These are phyloP conservation scores for Phanerochaete sordida DNA, from an alignment of 768 basidiomycete species.

Conservation along the genomic window DNA sequence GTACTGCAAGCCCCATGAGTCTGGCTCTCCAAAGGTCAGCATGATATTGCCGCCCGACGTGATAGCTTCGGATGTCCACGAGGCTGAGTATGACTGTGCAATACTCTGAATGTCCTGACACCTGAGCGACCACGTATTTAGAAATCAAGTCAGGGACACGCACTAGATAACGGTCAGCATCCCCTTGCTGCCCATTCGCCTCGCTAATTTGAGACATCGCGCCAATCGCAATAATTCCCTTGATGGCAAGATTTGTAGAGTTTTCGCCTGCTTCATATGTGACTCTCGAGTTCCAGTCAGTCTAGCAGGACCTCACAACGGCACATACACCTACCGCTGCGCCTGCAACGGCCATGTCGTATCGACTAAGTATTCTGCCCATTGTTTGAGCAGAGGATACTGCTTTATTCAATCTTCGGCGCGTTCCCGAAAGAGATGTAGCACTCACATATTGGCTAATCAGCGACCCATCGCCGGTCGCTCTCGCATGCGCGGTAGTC, in stretches of 20 bases:
- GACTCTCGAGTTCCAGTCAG: conserved; percentile 13
- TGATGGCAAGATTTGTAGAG: conserved; percentile 69
- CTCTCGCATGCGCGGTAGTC: conserved; percentile 27
- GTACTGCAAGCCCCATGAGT: neutral
- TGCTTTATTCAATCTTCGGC: no score
- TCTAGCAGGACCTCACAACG: conserved; percentile 20
- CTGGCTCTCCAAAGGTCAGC: neutral
- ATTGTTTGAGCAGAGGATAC: conserved; percentile 21
- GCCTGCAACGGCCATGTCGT: conserved; percentile 5
- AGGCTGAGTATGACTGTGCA: conserved; percentile 7
- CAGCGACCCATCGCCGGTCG: conserved; percentile 26
- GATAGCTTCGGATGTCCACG: conserved; percentile 8
- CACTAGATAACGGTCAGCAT: conserved; percentile 24
- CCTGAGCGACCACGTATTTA: neutral
- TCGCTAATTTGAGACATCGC: conserved; percentile 57
- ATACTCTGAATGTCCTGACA: neutral
- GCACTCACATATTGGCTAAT: conserved; percentile 20
- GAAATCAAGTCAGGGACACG: neutral
- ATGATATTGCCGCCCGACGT: conserved; percentile 6
- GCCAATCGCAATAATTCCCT: conserved; percentile 64
- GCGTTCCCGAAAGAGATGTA: no score
- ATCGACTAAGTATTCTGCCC: conserved; percentile 24
- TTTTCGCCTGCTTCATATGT: conserved; percentile 31
- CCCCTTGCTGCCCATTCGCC: conserved; percentile 12
- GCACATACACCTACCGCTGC: conserved; percentile 16